phyloP scores from a whole-genome alignment of 306 rosid genomes.

The barrel medic (Medicago truncatula) region MtrunA17r5.0-ANR NC_053042.1:28890501-28891000 shows the following conservation, averaged over 20 bases:
- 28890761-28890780: conserved; percentile 64
- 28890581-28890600: not conserved
- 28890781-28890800: conserved; percentile 77
- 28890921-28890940: not conserved
- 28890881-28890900: conserved; percentile 22
- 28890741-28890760: conserved; percentile 28
- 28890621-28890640: conserved; percentile 53
- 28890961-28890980: not conserved
- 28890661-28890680: conserved; percentile 84
- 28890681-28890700: conserved; percentile 82
- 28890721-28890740: conserved; percentile 34
- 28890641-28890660: conserved; percentile 80
- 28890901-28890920: not conserved
- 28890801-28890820: conserved; percentile 80
- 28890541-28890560: conserved; percentile 21
- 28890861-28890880: conserved; percentile 33
- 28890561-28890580: conserved; percentile 12
- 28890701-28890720: conserved; percentile 42
- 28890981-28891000: not conserved
- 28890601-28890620: conserved; percentile 32
- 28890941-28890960: conserved; percentile 22
- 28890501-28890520: conserved; percentile 93
- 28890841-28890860: conserved; percentile 41
- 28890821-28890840: conserved; percentile 85
- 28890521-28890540: conserved; percentile 72